A percentile compares a stretch with the other conserved stretches of the same genome.
Evolutionary conservation across 140 eudicot species (phyloP).

Genomic region (Senecio squalidus): DNA sequence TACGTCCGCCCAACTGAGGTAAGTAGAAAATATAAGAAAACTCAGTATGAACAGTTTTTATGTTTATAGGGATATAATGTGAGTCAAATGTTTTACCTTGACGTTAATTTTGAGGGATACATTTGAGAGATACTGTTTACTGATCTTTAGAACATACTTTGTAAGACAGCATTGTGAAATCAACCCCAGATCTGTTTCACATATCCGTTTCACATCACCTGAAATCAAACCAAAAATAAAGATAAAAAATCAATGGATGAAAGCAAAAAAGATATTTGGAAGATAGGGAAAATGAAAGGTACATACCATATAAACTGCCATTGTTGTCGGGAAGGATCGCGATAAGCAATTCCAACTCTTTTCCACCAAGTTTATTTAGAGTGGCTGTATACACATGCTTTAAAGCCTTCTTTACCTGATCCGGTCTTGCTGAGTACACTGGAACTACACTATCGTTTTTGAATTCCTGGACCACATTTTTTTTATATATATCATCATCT

Average conservation of each 20-base stretch:
- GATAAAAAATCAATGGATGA: neutral
- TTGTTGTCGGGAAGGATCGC: slow-evolving; percentile 80
- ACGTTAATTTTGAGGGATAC: slow-evolving; percentile 72
- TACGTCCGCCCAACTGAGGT: slow-evolving; percentile 60
- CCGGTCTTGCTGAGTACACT: slow-evolving; percentile 51
- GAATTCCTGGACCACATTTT: slow-evolving; percentile 66
- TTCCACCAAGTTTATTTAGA: slow-evolving; percentile 36
- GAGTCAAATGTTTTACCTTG: slow-evolving; percentile 31
- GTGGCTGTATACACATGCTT: slow-evolving; percentile 43
- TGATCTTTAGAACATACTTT: slow-evolving; percentile 58
- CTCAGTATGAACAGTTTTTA: neutral
- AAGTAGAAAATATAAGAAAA: neutral
- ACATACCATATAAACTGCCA: slow-evolving; percentile 72
- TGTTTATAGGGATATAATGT: neutral
- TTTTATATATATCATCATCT: neutral
- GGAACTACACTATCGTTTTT: slow-evolving; percentile 63
- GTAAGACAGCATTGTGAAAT: slow-evolving; percentile 80
- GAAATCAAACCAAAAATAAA: slow-evolving; percentile 6
- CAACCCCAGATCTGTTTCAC: slow-evolving; percentile 76
- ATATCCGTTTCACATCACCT: slow-evolving; percentile 75
- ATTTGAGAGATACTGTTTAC: slow-evolving; percentile 61
- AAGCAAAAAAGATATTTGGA: neutral
- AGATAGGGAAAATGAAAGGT: neutral
- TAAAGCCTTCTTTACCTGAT: slow-evolving; percentile 60
- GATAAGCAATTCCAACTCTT: slow-evolving; percentile 66